Conservation (phyloP, 2,329 filamentous ascomycete genomes). For the Monilinia fructigena region DNA sequence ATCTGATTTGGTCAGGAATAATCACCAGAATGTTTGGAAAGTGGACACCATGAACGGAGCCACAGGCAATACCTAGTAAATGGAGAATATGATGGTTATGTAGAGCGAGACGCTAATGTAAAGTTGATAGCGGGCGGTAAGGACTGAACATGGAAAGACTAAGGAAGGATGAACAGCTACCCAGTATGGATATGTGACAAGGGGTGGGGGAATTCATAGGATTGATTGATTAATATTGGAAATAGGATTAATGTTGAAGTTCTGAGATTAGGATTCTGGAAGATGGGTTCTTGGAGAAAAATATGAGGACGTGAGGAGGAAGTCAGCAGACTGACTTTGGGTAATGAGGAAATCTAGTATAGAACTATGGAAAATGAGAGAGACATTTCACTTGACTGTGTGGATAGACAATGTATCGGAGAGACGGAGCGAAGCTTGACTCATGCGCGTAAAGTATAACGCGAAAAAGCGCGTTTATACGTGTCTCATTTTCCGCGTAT, state of each 20-base stretch:
- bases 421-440: not conserved
- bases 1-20: not conserved
- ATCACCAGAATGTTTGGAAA: not conserved
- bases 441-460: not conserved
- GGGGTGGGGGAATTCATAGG: not conserved
- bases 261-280: not conserved
- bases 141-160: not conserved
- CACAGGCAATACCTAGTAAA: not conserved
- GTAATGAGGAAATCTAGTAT: not conserved
- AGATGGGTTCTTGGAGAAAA: not conserved
- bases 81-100: not conserved
- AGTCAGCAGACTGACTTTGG: constrained; percentile 1
- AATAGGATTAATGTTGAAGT: not conserved
- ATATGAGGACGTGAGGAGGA: constrained; percentile 1
- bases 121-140: constrained; percentile 19
- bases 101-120: constrained; percentile 19
- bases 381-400: constrained; percentile 1
- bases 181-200: constrained; percentile 4
- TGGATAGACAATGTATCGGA: constrained; percentile 5
- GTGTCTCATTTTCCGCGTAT: constrained; percentile 10
- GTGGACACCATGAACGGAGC: not conserved
- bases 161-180: not conserved
- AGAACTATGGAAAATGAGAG: not conserved
- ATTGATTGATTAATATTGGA: not conserved
- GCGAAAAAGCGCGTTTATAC: not conserved